phyloP scores from a whole-genome alignment of 2,329 filamentous ascomycete species.

The Endothia cerciana region DNA sequence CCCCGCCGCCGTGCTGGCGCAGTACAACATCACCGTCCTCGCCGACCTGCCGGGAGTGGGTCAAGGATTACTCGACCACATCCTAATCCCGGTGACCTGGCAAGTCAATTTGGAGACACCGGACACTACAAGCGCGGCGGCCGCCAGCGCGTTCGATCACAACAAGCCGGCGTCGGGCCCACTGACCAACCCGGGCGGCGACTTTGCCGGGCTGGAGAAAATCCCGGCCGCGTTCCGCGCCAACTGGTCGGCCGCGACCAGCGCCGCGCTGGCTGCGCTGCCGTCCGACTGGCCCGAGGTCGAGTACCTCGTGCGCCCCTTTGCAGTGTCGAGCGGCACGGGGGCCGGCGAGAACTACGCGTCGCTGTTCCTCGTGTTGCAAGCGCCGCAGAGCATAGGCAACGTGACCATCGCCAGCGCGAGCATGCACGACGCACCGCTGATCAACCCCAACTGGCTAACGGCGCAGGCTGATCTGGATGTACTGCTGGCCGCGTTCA shows the following conservation, averaged over 20 bases:
- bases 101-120: slow-evolving; percentile 2
- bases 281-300: slow-evolving; percentile 21
- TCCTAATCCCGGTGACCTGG: background rate
- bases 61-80: slow-evolving; percentile 18
- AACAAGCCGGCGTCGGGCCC: background rate
- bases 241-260: slow-evolving; percentile 2
- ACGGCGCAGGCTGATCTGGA: slow-evolving; percentile 15
- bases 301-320: slow-evolving; percentile 8
- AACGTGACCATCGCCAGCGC: slow-evolving; percentile 3
- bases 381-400: slow-evolving; percentile 10
- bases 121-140: no score
- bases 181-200: slow-evolving; percentile 18
- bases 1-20: slow-evolving; percentile 19
- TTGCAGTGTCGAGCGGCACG: background rate
- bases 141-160: background rate
- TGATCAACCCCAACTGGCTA: slow-evolving; percentile 46
- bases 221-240: slow-evolving; percentile 6
- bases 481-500: slow-evolving; percentile 33
- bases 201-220: slow-evolving; percentile 9
- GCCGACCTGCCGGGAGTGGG: slow-evolving; percentile 35
- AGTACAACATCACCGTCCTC: slow-evolving; percentile 34
- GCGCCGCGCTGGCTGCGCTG: background rate
- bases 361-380: no score
- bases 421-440: slow-evolving; percentile 33
- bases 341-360: slow-evolving; percentile 9